A percentile compares a stretch with the other conserved stretches of the same genome.
These are phyloP conservation scores for Klebsormidium nitens DNA, from an alignment of 139 green algal species.

Conservation along the genomic window DNA sequence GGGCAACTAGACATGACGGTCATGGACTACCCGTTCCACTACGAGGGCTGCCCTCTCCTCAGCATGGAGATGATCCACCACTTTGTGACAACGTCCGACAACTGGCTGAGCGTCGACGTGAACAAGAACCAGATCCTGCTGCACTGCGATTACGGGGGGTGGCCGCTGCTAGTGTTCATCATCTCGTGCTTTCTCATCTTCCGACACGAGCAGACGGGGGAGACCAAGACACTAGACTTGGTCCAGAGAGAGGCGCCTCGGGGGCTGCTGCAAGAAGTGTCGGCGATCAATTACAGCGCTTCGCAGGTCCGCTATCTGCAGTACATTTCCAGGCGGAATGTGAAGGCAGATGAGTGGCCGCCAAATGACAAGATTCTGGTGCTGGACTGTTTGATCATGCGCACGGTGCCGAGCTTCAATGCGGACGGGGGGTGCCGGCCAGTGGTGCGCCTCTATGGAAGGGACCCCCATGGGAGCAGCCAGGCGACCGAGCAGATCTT, in stretches of 20 bases:
- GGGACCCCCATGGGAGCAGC: conserved; percentile 9
- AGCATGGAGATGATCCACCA: conserved; percentile 34
- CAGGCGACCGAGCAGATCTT: too few relatives aligned
- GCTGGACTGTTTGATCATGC: conserved; percentile 40
- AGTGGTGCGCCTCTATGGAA: conserved; percentile 28
- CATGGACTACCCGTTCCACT: conserved; percentile 33
- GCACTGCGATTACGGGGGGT: conserved; percentile 30
- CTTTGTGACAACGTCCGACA: conserved; percentile 21
- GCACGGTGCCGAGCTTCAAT: conserved; percentile 35
- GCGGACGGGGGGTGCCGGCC: conserved; percentile 25
- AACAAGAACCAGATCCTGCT: conserved; percentile 30
- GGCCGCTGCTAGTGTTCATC: conserved; percentile 40
- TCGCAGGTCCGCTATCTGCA: conserved; percentile 29
- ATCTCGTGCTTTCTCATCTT: conserved; percentile 21
- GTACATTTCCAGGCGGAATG: conserved; percentile 18
- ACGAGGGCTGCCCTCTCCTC: conserved; percentile 36
- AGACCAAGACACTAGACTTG: conserved; percentile 4
- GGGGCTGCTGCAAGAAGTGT: conserved; percentile 18
- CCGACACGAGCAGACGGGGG: conserved; percentile 11
- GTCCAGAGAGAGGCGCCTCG: conserved; percentile 33
- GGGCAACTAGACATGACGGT: conserved; percentile 30
- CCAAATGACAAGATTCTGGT: conserved; percentile 13
- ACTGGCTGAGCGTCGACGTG: conserved; percentile 19
- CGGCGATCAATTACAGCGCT: conserved; percentile 18
- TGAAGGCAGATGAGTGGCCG: conserved; percentile 12